phyloP scores from a whole-genome alignment of 2,329 filamentous ascomycete genomes.

The Domatiomyces globalis region DNA sequence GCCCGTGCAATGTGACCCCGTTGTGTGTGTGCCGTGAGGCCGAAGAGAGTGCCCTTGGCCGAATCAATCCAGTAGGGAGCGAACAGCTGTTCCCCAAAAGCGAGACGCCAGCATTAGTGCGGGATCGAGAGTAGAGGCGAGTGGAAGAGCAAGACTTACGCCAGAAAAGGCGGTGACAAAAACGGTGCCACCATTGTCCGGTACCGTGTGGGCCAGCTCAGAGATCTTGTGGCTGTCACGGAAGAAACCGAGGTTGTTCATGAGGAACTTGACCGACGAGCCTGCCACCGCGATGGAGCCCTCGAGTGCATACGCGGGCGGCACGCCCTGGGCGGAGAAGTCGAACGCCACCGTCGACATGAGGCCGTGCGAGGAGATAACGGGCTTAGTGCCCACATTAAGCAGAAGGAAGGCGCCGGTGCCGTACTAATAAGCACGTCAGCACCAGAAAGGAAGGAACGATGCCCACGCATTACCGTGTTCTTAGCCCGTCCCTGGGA shows the following conservation, averaged over 20 bases:
- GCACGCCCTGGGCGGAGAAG: conserved; percentile 42
- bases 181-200: conserved; percentile 60
- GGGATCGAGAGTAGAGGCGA: not conserved
- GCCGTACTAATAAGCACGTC: conserved; percentile 37
- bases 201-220: conserved; percentile 41
- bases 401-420: conserved; percentile 70
- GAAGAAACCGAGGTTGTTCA: conserved; percentile 44
- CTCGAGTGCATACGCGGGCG: conserved; percentile 57
- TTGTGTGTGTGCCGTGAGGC: conserved; percentile 62
- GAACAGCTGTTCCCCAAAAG: conserved; percentile 37
- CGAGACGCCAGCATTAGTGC: no score
- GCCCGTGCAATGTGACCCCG: conserved; percentile 66
- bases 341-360: conserved; percentile 66
- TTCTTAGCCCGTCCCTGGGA: conserved; percentile 63
- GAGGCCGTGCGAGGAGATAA: conserved; percentile 60
- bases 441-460: not conserved
- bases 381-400: conserved; percentile 62
- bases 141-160: not conserved
- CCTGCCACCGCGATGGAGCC: conserved; percentile 62
- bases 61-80: conserved; percentile 79
- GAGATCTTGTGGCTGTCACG: conserved; percentile 40
- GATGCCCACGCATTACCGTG: conserved; percentile 28
- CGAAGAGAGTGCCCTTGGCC: conserved; percentile 64
- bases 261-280: conserved; percentile 53
- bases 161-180: conserved; percentile 73